Evolutionary conservation across 495 filamentous ascomycete species (phyloP).

Genomic region (Xylaria flabelliformis): DNA sequence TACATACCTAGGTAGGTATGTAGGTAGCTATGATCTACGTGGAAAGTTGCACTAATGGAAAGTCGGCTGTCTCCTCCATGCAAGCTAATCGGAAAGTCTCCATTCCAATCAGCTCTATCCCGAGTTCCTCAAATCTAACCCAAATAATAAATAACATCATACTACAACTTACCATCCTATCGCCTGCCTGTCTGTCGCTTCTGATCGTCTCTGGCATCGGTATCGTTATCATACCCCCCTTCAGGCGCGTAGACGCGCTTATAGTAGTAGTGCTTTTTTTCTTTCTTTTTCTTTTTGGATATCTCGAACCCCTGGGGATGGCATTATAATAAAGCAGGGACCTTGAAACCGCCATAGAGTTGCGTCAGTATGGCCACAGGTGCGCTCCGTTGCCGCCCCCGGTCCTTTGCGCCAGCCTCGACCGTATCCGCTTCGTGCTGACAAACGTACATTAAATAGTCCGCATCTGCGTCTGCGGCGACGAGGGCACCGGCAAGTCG

Average conservation of each 20-base stretch:
- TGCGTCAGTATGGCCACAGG: conserved; percentile 40
- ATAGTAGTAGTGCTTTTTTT: not conserved
- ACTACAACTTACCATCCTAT: not conserved
- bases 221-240: not conserved
- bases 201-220: not conserved
- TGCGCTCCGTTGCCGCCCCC: conserved; percentile 22
- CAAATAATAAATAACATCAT: conserved; percentile 12
- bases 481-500: conserved; percentile 78
- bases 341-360: not conserved
- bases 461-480: conserved; percentile 94
- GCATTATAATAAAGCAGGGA: conserved; percentile 9
- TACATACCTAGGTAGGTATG: too few relatives aligned
- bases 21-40: conserved; percentile 3
- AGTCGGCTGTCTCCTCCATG: not conserved
- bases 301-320: conserved; percentile 5
- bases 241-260: not conserved
- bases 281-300: not conserved
- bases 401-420: conserved; percentile 7
- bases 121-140: not conserved
- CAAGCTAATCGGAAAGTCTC: conserved; percentile 22
- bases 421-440: conserved; percentile 28
- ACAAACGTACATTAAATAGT: conserved; percentile 58
- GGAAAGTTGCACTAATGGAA: conserved; percentile 13
- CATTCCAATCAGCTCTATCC: conserved; percentile 3
- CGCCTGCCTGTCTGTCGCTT: not conserved